These are phyloP conservation scores for Penicillium steckii DNA, from an alignment of 495 filamentous ascomycete genomes.

Conservation along the genomic window DNA sequence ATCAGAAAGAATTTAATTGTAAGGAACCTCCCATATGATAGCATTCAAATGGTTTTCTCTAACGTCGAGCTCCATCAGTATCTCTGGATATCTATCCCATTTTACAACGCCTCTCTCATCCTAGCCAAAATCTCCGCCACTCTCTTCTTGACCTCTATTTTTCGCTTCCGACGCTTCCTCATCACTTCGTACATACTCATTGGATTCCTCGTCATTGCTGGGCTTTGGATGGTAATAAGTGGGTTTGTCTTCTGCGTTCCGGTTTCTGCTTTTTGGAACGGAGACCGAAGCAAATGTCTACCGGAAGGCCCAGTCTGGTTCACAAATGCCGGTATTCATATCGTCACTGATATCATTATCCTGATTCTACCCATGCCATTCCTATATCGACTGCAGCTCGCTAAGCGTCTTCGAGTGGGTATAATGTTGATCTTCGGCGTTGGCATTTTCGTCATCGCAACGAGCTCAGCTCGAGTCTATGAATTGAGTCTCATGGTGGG, in stretches of 20 bases:
- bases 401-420: conserved; percentile 38
- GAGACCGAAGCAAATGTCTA: conserved; percentile 25
- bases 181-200: conserved; percentile 31
- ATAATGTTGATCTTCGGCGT: conserved; percentile 45
- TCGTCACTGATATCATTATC: conserved; percentile 45
- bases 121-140: conserved; percentile 46
- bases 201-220: conserved; percentile 30
- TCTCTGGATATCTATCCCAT: conserved; percentile 36
- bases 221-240: conserved; percentile 38
- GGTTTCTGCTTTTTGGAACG: conserved; percentile 29
- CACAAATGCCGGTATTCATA: conserved; percentile 45
- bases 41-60: no score
- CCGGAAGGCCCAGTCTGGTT: conserved; percentile 36
- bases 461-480: conserved; percentile 31
- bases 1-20: background rate
- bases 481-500: conserved; percentile 19
- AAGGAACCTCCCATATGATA: no score
- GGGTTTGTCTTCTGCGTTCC: conserved; percentile 41
- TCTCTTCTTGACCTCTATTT: conserved; percentile 40
- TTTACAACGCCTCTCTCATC: conserved; percentile 44
- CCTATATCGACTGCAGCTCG: conserved; percentile 39
- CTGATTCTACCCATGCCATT: conserved; percentile 46
- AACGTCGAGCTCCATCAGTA: conserved; percentile 25
- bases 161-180: conserved; percentile 27
- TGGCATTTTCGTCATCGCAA: conserved; percentile 44